phyloP scores from a whole-genome alignment of 192 early-diverging fungal species.

The Geranomyces michiganensis region DNA sequence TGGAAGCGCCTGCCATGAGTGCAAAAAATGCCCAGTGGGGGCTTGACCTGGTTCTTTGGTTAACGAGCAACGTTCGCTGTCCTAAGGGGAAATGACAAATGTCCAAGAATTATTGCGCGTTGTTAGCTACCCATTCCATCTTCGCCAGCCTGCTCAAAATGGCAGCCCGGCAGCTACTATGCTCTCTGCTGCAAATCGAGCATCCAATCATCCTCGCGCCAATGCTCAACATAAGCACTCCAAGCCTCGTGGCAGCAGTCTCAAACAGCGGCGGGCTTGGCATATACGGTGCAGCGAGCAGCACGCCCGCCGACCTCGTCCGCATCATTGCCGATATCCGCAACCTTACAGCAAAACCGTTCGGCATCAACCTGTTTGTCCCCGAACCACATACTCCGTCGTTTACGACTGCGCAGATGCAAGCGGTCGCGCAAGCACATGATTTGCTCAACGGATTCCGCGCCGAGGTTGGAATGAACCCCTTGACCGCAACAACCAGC shows the following conservation, averaged over 20 bases:
- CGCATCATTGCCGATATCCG: neutral
- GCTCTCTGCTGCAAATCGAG: constrained; percentile 2
- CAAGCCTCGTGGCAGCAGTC: neutral
- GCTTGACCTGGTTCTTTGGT: too few species aligned
- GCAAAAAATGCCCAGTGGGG: too few species aligned
- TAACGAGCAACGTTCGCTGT: too few species aligned
- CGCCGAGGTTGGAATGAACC: neutral
- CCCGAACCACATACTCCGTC: neutral
- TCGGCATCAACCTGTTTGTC: neutral
- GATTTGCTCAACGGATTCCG: neutral
- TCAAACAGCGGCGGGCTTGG: constrained; percentile 1
- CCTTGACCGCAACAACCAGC: too few species aligned
- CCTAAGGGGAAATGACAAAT: too few species aligned
- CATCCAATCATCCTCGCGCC: neutral
- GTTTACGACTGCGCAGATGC: neutral
- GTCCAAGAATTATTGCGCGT: too few species aligned
- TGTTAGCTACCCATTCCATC: too few species aligned
- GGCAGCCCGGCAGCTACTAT: neutral
- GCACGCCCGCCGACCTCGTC: neutral
- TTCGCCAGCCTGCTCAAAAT: neutral
- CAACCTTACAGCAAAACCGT: neutral
- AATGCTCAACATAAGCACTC: neutral
- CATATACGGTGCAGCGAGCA: neutral
- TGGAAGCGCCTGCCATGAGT: too few species aligned
- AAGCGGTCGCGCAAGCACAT: neutral